These are phyloP conservation scores for Salix dunnii DNA, from an alignment of 345 rosid genomes.

Conservation along the genomic window DNA sequence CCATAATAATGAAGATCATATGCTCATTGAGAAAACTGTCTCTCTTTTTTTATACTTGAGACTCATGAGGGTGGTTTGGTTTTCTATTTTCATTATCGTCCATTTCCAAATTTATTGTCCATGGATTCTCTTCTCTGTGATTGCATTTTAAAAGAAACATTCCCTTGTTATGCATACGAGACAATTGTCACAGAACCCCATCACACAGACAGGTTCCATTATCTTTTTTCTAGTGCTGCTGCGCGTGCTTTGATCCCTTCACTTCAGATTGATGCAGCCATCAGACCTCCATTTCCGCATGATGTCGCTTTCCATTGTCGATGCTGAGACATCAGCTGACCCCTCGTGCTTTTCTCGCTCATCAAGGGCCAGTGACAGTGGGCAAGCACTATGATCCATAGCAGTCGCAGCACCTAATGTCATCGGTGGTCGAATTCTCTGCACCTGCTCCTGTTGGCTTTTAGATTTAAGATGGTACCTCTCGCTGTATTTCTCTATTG, in stretches of 20 bases:
- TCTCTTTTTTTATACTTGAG: too few relatives aligned
- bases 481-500: not conserved
- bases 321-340: not conserved
- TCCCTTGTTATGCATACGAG: constrained; percentile 14
- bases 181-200: not conserved
- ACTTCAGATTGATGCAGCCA: not conserved
- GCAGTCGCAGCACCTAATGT: not conserved
- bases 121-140: constrained; percentile 10
- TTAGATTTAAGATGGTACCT: not conserved
- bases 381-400: not conserved
- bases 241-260: not conserved
- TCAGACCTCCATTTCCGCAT: not conserved
- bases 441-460: not conserved
- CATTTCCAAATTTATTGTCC: not conserved
- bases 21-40: too few relatives aligned
- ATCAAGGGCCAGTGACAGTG: not conserved
- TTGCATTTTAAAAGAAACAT: constrained; percentile 7
- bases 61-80: not conserved
- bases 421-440: too few relatives aligned
- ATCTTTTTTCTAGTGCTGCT: too few relatives aligned
- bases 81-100: not conserved
- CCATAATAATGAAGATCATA: not conserved
- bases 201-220: too few relatives aligned
- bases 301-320: not conserved
- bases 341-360: not conserved